Conservation (phyloP, 1,284 basidiomycete genomes). For the Sporisorium graminicola region DNA sequence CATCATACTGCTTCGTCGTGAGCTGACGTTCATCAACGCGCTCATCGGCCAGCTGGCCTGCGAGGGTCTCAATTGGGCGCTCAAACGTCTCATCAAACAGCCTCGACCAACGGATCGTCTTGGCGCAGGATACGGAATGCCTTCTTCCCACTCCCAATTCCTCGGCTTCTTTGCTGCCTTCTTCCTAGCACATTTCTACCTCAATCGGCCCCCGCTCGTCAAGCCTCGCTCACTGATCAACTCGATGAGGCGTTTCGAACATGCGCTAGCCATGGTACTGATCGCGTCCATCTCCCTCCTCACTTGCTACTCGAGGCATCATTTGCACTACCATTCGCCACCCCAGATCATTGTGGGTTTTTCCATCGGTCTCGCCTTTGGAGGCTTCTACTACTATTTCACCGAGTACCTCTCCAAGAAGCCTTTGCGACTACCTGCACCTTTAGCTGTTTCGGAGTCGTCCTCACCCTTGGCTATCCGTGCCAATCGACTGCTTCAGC, state of each 20-base stretch:
- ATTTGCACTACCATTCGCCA: constrained; percentile 80
- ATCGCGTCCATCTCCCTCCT: constrained; percentile 75
- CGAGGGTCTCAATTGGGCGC: constrained; percentile 79
- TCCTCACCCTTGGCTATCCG: constrained; percentile 35
- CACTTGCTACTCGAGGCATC: constrained; percentile 84
- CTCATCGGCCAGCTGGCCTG: constrained; percentile 83
- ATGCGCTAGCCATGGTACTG: constrained; percentile 72
- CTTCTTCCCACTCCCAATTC: constrained; percentile 88
- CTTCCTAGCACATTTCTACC: constrained; percentile 79
- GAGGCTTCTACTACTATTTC: constrained; percentile 75
- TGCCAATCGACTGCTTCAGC: constrained; percentile 30
- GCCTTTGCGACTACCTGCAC: constrained; percentile 36
- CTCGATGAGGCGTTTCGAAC: constrained; percentile 52
- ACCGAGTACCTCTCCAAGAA: constrained; percentile 75
- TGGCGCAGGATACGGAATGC: constrained; percentile 85
- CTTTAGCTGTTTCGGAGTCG: constrained; percentile 38
- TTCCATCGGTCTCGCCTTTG: constrained; percentile 77
- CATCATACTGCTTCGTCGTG: constrained; percentile 80
- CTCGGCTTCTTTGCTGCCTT: constrained; percentile 88
- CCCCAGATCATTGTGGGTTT: constrained; percentile 81
- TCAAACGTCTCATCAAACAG: constrained; percentile 80
- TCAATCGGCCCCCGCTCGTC: constrained; percentile 77
- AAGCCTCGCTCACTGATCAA: constrained; percentile 57
- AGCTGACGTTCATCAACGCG: constrained; percentile 82
- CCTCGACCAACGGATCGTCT: constrained; percentile 78